Evolutionary conservation across 148 eudicot species (phyloP).

Genomic region (Linanthus parryae): DNA sequence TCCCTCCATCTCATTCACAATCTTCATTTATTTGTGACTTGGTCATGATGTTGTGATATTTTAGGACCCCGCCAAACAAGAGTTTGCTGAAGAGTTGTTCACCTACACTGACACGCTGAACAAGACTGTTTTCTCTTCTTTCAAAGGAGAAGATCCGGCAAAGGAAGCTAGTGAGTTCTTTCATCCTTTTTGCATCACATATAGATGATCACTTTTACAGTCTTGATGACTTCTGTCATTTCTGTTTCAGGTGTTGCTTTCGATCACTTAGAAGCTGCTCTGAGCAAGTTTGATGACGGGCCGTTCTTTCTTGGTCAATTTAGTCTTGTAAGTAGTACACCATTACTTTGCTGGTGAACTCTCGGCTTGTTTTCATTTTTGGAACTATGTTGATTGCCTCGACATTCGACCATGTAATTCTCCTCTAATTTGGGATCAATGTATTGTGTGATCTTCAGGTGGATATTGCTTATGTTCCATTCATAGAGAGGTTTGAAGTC

Average conservation of each 20-base stretch:
- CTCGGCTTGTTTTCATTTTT: neutral
- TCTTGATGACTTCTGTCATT: neutral
- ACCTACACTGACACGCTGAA: slow-evolving; percentile 30
- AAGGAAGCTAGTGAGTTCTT: slow-evolving; percentile 41
- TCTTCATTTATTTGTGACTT: neutral
- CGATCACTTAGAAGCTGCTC: slow-evolving; percentile 67
- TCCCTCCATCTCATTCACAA: neutral
- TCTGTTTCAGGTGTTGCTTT: slow-evolving; percentile 39
- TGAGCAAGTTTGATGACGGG: slow-evolving; percentile 68
- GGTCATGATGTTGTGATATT: slow-evolving; percentile 3
- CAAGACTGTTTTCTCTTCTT: slow-evolving; percentile 17
- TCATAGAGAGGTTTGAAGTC: slow-evolving; percentile 58
- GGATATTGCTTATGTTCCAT: slow-evolving; percentile 75
- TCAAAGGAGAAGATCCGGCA: slow-evolving; percentile 41
- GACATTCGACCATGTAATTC: too few relatives aligned
- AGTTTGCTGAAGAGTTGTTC: slow-evolving; percentile 63
- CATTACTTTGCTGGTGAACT: neutral
- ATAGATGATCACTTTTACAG: neutral
- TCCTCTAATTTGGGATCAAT: neutral
- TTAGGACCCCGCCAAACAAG: slow-evolving; percentile 59
- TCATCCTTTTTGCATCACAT: too few relatives aligned
- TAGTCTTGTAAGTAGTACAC: slow-evolving; percentile 43
- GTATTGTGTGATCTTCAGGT: neutral
- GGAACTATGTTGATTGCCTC: neutral
- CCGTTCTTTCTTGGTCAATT: slow-evolving; percentile 86